These are phyloP conservation scores for Tuber microsphaerosporum DNA, from an alignment of 495 filamentous ascomycete genomes.

Conservation along the genomic window DNA sequence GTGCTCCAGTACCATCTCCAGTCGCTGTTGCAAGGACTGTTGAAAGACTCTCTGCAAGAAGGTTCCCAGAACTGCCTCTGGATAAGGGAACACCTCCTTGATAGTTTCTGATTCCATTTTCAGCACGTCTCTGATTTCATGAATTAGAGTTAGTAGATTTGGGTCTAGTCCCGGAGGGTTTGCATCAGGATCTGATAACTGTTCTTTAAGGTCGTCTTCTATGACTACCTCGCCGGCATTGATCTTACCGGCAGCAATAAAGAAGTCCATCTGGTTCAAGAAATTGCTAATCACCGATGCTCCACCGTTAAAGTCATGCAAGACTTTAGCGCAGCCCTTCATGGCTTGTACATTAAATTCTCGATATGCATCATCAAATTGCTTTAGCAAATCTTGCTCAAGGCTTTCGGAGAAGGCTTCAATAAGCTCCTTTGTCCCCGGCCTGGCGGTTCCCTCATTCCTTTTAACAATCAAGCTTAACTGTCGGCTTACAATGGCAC, in stretches of 20 bases:
- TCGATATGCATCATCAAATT: slow-evolving; percentile 94
- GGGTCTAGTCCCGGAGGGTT: slow-evolving; percentile 89
- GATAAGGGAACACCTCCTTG: slow-evolving; percentile 88
- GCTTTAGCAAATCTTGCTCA: slow-evolving; percentile 89
- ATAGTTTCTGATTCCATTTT: slow-evolving; percentile 96
- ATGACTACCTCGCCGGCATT: slow-evolving; percentile 45
- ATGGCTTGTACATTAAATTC: slow-evolving; percentile 92
- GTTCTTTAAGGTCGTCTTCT: slow-evolving; percentile 55
- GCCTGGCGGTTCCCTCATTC: slow-evolving; percentile 49
- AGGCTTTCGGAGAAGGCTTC: slow-evolving; percentile 94
- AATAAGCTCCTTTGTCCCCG: slow-evolving; percentile 69
- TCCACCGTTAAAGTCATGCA: slow-evolving; percentile 92
- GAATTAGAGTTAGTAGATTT: slow-evolving; percentile 79
- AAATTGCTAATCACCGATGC: slow-evolving; percentile 88
- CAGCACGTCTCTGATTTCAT: slow-evolving; percentile 87
- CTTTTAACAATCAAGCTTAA: slow-evolving; percentile 40
- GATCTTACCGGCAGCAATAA: slow-evolving; percentile 92
- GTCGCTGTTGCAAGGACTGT: slow-evolving; percentile 88
- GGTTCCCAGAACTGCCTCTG: slow-evolving; percentile 82
- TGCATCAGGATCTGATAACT: slow-evolving; percentile 84
- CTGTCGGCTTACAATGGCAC: slow-evolving; percentile 39
- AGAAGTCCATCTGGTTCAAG: slow-evolving; percentile 98
- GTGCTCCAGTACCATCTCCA: slow-evolving; percentile 95
- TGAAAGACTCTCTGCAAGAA: slow-evolving; percentile 96
- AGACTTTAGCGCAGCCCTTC: slow-evolving; percentile 77